Conservation (phyloP, 352 stramenopile species). For the Pythium grandisporangium region DNA sequence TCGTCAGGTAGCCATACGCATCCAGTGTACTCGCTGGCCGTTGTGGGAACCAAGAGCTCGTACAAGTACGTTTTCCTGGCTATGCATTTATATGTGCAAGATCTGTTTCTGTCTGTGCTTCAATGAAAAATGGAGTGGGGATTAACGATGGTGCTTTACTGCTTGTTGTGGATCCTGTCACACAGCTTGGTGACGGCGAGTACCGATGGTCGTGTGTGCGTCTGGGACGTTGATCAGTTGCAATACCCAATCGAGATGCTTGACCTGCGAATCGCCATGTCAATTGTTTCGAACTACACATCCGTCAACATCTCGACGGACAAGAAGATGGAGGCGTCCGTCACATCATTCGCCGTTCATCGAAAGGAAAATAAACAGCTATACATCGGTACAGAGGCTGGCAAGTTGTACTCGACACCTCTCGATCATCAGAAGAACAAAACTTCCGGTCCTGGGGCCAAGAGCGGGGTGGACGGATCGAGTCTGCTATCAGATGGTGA, state of each 20-base stretch:
- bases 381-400: conserved; percentile 77
- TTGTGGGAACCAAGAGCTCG: conserved; percentile 74
- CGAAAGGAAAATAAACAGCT: conserved; percentile 79
- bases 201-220: conserved; percentile 77
- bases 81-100: too few relatives aligned
- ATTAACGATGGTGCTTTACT: too few relatives aligned
- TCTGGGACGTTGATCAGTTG: conserved; percentile 82
- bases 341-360: conserved; percentile 76
- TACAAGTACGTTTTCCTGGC: conserved; percentile 45
- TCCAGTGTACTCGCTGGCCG: conserved; percentile 79
- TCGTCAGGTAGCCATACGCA: conserved; percentile 79
- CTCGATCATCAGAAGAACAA: conserved; percentile 73
- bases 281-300: conserved; percentile 67
- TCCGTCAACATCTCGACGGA: conserved; percentile 48
- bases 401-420: conserved; percentile 70
- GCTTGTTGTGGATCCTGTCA: not conserved
- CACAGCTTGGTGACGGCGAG: conserved; percentile 73
- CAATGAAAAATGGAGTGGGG: too few relatives aligned
- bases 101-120: too few relatives aligned
- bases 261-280: conserved; percentile 72
- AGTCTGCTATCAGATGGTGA: not conserved
- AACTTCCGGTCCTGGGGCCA: conserved; percentile 3
- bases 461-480: conserved; percentile 10
- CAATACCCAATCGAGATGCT: conserved; percentile 80
- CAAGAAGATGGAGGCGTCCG: conserved; percentile 82